These are phyloP conservation scores for Aspergillus intermedius DNA, from an alignment of 2,329 filamentous ascomycete genomes.

Conservation along the genomic window DNA sequence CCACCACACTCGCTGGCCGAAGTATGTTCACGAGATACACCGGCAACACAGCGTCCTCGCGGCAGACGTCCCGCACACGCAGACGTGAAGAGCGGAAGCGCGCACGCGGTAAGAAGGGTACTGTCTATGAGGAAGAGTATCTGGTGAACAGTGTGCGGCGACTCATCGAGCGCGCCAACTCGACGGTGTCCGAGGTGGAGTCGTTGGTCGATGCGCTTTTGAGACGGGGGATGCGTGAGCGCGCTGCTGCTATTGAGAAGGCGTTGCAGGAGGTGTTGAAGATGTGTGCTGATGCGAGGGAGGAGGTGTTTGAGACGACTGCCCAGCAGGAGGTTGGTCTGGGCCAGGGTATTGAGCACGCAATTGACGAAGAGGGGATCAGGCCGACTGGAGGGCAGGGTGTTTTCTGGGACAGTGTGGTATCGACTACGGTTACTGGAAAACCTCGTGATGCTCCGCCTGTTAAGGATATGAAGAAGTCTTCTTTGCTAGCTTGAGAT, in stretches of 20 bases:
- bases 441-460: conserved; percentile 43
- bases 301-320: conserved; percentile 59
- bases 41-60: conserved; percentile 42
- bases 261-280: conserved; percentile 68
- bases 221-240: conserved; percentile 77
- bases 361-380: conserved; percentile 12
- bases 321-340: conserved; percentile 9
- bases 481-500: conserved; percentile 30
- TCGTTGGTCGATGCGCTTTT: conserved; percentile 70
- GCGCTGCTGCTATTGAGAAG: conserved; percentile 69
- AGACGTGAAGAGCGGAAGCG: conserved; percentile 90
- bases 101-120: conserved; percentile 89
- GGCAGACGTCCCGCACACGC: conserved; percentile 81
- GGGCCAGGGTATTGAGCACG: conserved; percentile 16
- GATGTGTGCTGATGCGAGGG: conserved; percentile 59
- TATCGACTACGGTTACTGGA: conserved; percentile 28
- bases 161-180: conserved; percentile 75
- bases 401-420: conserved; percentile 37
- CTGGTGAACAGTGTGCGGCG: conserved; percentile 79
- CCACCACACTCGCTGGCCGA: conserved; percentile 68
- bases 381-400: conserved; percentile 23
- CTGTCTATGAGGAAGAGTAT: conserved; percentile 97
- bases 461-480: conserved; percentile 43
- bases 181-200: conserved; percentile 63
- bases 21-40: conserved; percentile 92